Base-by-base conservation (phyloP, 352 stramenopile genomes). In the Phytopythium litorale region DNA sequence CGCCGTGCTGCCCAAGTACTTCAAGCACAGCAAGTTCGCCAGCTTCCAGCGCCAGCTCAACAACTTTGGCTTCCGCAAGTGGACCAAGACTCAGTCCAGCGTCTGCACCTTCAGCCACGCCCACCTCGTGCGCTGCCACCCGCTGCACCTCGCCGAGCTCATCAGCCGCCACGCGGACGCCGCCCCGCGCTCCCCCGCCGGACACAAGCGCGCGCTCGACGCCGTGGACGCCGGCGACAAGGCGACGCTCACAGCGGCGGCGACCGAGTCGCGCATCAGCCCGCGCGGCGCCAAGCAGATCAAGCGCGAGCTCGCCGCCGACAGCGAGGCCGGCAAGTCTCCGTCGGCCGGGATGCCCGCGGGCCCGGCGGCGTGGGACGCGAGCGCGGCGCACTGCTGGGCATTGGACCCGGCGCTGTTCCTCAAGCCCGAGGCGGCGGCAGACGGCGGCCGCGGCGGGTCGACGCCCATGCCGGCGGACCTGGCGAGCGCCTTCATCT, bases 21-120 rank as follows among this genome's bases (percentile, higher is more conserved):
- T 98, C 64, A 97, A 97, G 60, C 91, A 98, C 66, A 77, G 79
- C 50, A 97, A 92, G 62, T 98, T 97, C 67, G 89, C 92, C 21
- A 94, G 83, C 33, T 88, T 97, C 55, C 82, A 92, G 59, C 77
- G 89, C 25, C 87, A 97, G 66, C 70, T 97, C 40, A 95, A 92
- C 69, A 94, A 97, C 64, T 97, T 97, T 73, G 77, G 69, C 28
- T 97, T 97, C 70, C 70, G 74, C 63, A 89, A 89, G 63, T 85
- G 76, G 76, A 85, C 77, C 59, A 87, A 87, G 60, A 88, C 81
- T 7, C 79, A 91, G 58, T 88, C 83, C 18, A 88, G 81, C 11
- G 81, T 91, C 18, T 93, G 81, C 69, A 93, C 84, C 43, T 93
- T 93, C 69, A 89, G 78, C 66, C 84, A 93, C 70, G 28, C 28